A percentile compares a stretch with the other conserved stretches of the same genome.
phyloP scores from a whole-genome alignment of 2,329 filamentous ascomycete genomes.

The Colletotrichum scovillei region DNA sequence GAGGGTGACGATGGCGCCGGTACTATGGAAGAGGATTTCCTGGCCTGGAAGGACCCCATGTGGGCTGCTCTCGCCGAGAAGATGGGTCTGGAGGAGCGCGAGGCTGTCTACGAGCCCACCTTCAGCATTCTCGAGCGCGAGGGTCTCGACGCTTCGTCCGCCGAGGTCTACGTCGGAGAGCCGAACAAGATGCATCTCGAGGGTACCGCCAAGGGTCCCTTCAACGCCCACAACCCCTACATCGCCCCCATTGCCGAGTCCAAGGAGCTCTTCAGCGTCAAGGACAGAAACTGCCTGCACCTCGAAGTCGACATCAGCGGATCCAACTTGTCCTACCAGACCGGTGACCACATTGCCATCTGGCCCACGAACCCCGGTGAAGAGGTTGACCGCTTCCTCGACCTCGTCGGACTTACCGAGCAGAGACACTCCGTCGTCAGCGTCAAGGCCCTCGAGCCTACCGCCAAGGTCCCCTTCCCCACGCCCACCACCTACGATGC shows the following conservation, averaged over 20 bases:
- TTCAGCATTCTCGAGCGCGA: slow-evolving; percentile 85
- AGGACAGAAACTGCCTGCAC: slow-evolving; percentile 94
- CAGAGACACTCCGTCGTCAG: slow-evolving; percentile 87
- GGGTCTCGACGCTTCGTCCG: slow-evolving; percentile 77
- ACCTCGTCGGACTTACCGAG: slow-evolving; percentile 77
- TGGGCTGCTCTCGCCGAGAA: slow-evolving; percentile 86
- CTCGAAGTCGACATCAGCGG: slow-evolving; percentile 93
- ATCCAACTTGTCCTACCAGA: slow-evolving; percentile 93
- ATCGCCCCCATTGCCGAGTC: slow-evolving; percentile 94
- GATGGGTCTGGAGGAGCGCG: slow-evolving; percentile 93
- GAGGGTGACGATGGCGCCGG: slow-evolving; percentile 98
- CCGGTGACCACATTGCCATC: slow-evolving; percentile 95
- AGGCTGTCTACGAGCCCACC: slow-evolving; percentile 93
- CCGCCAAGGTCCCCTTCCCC: slow-evolving; percentile 97
- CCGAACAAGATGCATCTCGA: slow-evolving; percentile 97
- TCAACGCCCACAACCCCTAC: slow-evolving; percentile 96
- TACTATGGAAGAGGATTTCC: slow-evolving; percentile 99
- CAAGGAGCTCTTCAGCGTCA: slow-evolving; percentile 88
- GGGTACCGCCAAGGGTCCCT: slow-evolving; percentile 84
- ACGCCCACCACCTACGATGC: slow-evolving; percentile 97
- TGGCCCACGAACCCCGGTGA: slow-evolving; percentile 96
- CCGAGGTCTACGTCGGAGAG: slow-evolving; percentile 92
- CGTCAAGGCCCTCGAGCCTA: slow-evolving; percentile 92
- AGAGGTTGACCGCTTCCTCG: slow-evolving; percentile 91
- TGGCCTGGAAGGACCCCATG: slow-evolving; percentile 99